Percentiles rank a stretch among this genome's conserved stretches.
These are phyloP conservation scores for Zopfia rhizophila DNA, from an alignment of 2,329 filamentous ascomycete genomes.

Conservation along the genomic window DNA sequence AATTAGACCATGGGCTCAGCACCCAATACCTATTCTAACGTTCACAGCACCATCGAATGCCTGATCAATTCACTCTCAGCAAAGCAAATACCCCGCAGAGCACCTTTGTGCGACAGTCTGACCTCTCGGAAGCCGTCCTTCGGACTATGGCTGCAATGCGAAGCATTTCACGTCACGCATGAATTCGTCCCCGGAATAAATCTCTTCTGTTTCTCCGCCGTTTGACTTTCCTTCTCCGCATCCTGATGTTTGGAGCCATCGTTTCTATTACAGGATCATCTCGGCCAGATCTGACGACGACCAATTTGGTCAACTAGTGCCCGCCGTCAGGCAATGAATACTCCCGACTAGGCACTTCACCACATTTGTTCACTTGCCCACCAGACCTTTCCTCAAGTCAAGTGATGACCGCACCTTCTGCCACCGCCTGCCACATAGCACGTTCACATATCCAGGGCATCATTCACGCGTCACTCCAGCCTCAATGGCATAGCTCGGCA, in stretches of 20 bases:
- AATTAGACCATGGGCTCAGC: no score
- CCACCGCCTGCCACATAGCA: background rate
- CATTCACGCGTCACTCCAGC: constrained; percentile 1
- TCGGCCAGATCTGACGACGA: constrained; percentile 2
- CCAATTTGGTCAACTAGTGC: background rate
- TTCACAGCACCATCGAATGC: no score
- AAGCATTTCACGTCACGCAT: constrained; percentile 27
- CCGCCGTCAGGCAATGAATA: constrained; percentile 10
- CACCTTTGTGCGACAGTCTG: no score
- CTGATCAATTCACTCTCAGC: no score
- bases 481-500: constrained; percentile 13
- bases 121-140: no score
- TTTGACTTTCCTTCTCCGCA: constrained; percentile 28
- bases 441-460: constrained; percentile 4
- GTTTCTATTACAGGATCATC: constrained; percentile 35
- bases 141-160: no score
- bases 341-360: background rate
- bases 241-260: constrained; percentile 24
- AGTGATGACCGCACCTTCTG: no score
- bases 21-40: no score
- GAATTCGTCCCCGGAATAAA: constrained; percentile 20
- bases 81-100: no score
- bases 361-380: no score
- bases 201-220: constrained; percentile 31
- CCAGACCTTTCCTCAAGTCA: no score